Evolutionary conservation across 257 asterid genomes (phyloP).

Genomic region (Solanum clarkiae): DNA sequence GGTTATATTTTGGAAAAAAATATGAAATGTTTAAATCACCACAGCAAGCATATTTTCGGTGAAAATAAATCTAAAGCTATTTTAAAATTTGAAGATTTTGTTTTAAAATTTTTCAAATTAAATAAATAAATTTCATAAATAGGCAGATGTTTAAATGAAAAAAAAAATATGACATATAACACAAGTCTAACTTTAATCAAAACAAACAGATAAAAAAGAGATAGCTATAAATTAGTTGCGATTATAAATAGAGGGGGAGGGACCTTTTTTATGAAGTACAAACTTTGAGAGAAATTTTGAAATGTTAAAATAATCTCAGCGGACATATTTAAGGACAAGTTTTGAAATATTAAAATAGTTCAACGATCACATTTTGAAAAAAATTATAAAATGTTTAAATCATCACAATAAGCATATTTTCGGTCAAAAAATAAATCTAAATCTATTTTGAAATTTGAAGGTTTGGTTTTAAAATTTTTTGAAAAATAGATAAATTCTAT

Average conservation of each 20-base stretch:
- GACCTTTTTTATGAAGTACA: background rate
- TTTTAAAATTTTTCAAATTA: background rate
- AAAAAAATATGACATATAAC: background rate
- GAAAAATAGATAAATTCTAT: background rate
- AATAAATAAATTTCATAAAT: background rate
- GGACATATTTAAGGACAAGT: background rate
- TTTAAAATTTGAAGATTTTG: background rate
- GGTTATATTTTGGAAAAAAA: background rate
- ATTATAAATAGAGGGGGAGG: background rate
- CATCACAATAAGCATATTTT: background rate
- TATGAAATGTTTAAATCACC: background rate
- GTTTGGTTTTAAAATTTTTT: background rate
- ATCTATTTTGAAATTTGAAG: background rate
- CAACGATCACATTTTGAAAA: background rate
- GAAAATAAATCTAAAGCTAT: too few species aligned
- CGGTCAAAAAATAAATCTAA: too few species aligned
- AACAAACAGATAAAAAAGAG: background rate
- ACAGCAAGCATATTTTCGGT: background rate
- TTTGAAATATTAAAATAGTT: background rate
- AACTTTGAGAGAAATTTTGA: background rate
- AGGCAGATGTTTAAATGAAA: too few species aligned
- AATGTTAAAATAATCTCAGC: background rate
- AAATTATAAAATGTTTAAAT: background rate
- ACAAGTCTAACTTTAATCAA: background rate
- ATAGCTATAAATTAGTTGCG: background rate